Evolutionary conservation across 768 basidiomycete genomes (phyloP), one percentile per base, ranked within the genome.

Genomic region (Kwoniella dendrophila): DNA sequence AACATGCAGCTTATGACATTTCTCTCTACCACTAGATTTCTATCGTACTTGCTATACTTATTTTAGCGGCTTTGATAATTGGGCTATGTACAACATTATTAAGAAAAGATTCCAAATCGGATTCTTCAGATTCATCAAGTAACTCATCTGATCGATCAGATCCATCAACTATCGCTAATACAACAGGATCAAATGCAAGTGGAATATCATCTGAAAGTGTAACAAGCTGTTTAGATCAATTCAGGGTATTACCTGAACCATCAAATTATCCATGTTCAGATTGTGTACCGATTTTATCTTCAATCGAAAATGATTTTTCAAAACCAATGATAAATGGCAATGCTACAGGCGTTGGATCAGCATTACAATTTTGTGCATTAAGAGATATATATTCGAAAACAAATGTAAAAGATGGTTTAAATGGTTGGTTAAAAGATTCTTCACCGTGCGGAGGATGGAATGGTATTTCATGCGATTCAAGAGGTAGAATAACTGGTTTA

Each of bases 321-420:
- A 33, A 51, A 1, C 64, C 70, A 2, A 45, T 75, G 1, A 58
- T 64, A 1, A 62, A 67, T 41, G 69, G 68, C 1, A 72, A 76
- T 49, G 68, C 72, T 3, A 74, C 74, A 0, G 75, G 75, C 4
- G 77, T 78, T 7, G 78, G 78, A 3, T 67, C 76, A 4, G 76
- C 75, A 4, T 53, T 80, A 3, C 79, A 80, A 60, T 80, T 73
- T 54, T 80, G 79, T 51, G 74, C 74, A 1, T 47, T 80, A 43
- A 69, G 74, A 62, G 68, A 76, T 29, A 60, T 80, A 6, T 68
- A 62, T 33, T 57, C 59, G 53, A 64, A 30, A 26, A 66, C 62
- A 0, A 53, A n/a, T 47, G 55, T 14, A 32, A 62, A 33, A 32
- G 38, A 63, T 36, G 55, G 64, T 18, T 33, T 62, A 49, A 36